Evolutionary conservation across 2,329 filamentous ascomycete genomes (phyloP).

Genomic region (Aspergillus niger): DNA sequence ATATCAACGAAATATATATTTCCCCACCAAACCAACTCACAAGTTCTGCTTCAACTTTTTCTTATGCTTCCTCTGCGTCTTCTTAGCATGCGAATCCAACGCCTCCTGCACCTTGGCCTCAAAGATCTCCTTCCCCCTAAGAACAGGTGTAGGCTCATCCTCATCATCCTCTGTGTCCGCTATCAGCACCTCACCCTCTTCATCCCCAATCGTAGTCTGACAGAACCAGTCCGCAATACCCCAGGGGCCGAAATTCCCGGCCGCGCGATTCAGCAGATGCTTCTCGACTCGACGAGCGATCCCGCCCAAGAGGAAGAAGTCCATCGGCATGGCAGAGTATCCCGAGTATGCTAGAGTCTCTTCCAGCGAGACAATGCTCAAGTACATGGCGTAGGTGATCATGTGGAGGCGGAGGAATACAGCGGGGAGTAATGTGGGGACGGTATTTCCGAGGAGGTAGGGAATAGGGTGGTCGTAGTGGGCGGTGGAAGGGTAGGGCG

Average conservation of each 20-base stretch:
- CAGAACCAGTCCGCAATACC: slow-evolving; percentile 50
- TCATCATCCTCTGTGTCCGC: neutral
- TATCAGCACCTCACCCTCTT: slow-evolving; percentile 51
- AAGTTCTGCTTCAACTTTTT: slow-evolving; percentile 11
- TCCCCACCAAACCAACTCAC: too few species aligned
- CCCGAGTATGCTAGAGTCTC: slow-evolving; percentile 63
- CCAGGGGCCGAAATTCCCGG: slow-evolving; percentile 50
- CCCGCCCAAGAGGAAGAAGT: slow-evolving; percentile 56
- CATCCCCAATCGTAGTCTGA: slow-evolving; percentile 45
- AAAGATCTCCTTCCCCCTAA: slow-evolving; percentile 29
- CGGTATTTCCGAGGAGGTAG: slow-evolving; percentile 56
- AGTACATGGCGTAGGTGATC: slow-evolving; percentile 59
- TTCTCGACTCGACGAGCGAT: slow-evolving; percentile 60
- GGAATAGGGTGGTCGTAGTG: slow-evolving; percentile 62
- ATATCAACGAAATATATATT: neutral
- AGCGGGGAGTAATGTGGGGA: slow-evolving; percentile 60
- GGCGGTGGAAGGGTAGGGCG: slow-evolving; percentile 59
- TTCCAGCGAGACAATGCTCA: slow-evolving; percentile 58
- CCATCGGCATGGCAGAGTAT: slow-evolving; percentile 60
- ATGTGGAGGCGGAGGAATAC: slow-evolving; percentile 62
- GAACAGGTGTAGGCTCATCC: neutral
- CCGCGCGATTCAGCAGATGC: slow-evolving; percentile 53
- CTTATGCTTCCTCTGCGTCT: slow-evolving; percentile 22
- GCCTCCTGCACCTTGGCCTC: slow-evolving; percentile 34
- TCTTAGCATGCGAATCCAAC: slow-evolving; percentile 34